Conservation (phyloP, 768 basidiomycete genomes). For the Pleurotus eryngii region DNA sequence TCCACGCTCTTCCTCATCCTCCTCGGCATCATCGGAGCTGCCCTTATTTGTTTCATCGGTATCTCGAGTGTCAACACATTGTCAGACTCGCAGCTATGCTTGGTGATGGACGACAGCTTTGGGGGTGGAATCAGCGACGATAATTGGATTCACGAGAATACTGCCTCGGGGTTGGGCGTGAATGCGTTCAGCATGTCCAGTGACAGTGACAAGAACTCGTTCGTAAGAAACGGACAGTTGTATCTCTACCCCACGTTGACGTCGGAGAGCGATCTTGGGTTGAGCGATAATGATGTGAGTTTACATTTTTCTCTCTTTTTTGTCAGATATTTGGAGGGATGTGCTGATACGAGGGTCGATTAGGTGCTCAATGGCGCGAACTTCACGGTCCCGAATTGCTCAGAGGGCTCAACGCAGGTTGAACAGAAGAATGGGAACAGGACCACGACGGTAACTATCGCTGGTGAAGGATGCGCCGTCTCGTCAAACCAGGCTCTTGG, state of each 20-base stretch:
- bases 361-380: slow-evolving; percentile 29
- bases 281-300: slow-evolving; percentile 42
- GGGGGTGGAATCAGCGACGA: slow-evolving; percentile 36
- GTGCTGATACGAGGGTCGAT: background rate
- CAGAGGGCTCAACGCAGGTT: slow-evolving; percentile 32
- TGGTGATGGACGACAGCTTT: slow-evolving; percentile 75
- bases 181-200: slow-evolving; percentile 85
- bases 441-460: slow-evolving; percentile 16
- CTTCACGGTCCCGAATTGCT: slow-evolving; percentile 34
- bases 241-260: slow-evolving; percentile 85
- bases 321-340: background rate
- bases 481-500: slow-evolving; percentile 33
- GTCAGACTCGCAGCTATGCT: slow-evolving; percentile 44
- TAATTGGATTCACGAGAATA: slow-evolving; percentile 57
- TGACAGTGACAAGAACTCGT: slow-evolving; percentile 55
- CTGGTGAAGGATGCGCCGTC: slow-evolving; percentile 35
- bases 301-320: background rate
- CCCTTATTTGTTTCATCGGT: slow-evolving; percentile 51
- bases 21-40: slow-evolving; percentile 52
- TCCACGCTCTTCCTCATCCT: slow-evolving; percentile 52
- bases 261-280: slow-evolving; percentile 51
- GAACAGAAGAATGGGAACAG: slow-evolving; percentile 21
- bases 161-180: slow-evolving; percentile 25
- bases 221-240: slow-evolving; percentile 61
- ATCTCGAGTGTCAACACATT: slow-evolving; percentile 41